A percentile compares a stretch with the other conserved stretches of the same genome.
Evolutionary conservation across 768 basidiomycete genomes (phyloP).

Genomic region (Tulasnella calospora): DNA sequence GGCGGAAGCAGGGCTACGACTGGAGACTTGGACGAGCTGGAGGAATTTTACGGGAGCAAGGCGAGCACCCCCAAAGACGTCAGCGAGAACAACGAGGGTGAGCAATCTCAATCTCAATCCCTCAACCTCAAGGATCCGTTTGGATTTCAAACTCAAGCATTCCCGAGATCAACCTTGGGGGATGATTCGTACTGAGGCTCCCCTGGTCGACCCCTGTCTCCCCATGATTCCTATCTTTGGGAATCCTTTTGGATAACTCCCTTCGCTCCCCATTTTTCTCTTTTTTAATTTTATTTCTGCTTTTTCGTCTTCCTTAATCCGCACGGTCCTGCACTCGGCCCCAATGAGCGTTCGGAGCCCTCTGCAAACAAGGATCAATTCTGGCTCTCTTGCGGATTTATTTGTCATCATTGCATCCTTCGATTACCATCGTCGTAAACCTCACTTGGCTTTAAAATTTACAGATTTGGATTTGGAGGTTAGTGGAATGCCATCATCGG

Average conservation of each 20-base stretch:
- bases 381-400: too few relatives aligned
- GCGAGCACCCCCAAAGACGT: not conserved
- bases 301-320: too few relatives aligned
- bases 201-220: not conserved
- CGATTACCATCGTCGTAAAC: too few relatives aligned
- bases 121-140: not conserved
- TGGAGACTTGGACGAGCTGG: not conserved
- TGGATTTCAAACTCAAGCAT: not conserved
- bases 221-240: not conserved
- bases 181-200: not conserved
- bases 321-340: too few relatives aligned
- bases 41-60: not conserved
- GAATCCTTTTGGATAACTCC: not conserved
- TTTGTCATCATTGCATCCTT: too few relatives aligned
- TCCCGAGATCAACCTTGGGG: not conserved
- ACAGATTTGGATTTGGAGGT: too few relatives aligned
- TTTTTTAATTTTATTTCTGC: not conserved
- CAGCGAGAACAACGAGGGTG: not conserved
- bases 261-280: not conserved
- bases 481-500: too few relatives aligned
- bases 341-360: too few relatives aligned
- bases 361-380: too few relatives aligned
- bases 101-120: not conserved
- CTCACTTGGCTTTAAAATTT: too few relatives aligned
- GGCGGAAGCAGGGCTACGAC: not conserved